phyloP scores from a whole-genome alignment of 306 rosid genomes.

The Trifolium pratense region DNA sequence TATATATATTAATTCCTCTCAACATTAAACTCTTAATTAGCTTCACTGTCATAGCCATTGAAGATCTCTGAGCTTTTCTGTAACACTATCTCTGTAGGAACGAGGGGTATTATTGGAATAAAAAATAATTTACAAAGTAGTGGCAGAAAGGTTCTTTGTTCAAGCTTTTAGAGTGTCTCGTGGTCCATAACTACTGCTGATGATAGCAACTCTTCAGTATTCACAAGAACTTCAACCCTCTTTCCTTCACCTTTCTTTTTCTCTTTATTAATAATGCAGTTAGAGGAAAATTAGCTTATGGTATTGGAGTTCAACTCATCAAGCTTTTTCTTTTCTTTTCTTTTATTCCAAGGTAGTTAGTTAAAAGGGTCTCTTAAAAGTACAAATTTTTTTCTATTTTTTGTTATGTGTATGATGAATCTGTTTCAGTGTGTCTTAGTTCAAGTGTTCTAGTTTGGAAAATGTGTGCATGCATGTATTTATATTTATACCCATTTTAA shows the following conservation, averaged over 20 bases:
- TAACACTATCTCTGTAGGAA: neutral
- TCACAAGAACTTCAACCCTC: slow-evolving; percentile 40
- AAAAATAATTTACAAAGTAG: neutral
- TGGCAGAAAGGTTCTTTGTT: slow-evolving; percentile 34
- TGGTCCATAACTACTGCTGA: slow-evolving; percentile 60
- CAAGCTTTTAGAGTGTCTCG: slow-evolving; percentile 16
- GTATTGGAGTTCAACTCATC: slow-evolving; percentile 16
- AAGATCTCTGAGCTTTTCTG: neutral
- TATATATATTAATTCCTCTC: neutral
- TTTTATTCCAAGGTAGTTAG: slow-evolving; percentile 48
- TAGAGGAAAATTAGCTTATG: neutral
- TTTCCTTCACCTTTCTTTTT: neutral
- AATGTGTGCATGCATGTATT: slow-evolving; percentile 49
- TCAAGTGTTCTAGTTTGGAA: slow-evolving; percentile 9
- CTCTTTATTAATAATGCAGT: neutral
- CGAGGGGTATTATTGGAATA: slow-evolving; percentile 39
- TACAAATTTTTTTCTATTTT: neutral
- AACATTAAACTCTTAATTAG: neutral
- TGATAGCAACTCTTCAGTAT: slow-evolving; percentile 54
- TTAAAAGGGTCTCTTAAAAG: neutral
- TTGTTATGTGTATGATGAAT: slow-evolving; percentile 42
- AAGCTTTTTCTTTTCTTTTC: slow-evolving; percentile 24
- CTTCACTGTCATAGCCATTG: slow-evolving; percentile 11
- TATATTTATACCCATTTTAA: too few relatives aligned
- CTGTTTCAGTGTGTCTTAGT: neutral